Conservation (phyloP, 768 basidiomycete species). For the Calvatia gigantea region DNA sequence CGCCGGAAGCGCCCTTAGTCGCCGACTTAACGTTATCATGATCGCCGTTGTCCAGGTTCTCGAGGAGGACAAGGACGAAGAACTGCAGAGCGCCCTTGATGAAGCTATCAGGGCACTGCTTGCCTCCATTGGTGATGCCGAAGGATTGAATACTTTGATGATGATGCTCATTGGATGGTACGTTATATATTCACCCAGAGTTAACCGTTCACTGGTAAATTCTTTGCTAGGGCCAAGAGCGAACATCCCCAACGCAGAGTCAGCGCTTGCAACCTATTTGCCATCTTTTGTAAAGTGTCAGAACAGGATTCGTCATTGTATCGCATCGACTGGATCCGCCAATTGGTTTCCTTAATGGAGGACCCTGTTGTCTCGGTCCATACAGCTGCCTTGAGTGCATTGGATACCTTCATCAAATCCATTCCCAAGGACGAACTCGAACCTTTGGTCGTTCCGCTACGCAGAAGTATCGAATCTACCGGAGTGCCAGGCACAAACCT, state of each 20-base stretch:
- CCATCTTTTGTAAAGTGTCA: conserved; percentile 79
- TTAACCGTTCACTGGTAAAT: conserved; percentile 1
- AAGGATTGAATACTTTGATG: conserved; percentile 90
- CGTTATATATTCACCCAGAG: conserved; percentile 21
- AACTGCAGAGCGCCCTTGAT: conserved; percentile 64
- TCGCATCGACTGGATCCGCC: conserved; percentile 92
- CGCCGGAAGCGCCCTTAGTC: conserved; percentile 87
- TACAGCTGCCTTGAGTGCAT: conserved; percentile 75
- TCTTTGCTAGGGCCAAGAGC: conserved; percentile 66
- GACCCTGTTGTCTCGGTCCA: conserved; percentile 75
- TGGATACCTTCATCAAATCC: conserved; percentile 87
- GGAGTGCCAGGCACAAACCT: conserved; percentile 75
- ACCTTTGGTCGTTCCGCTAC: conserved; percentile 83
- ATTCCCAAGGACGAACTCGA: conserved; percentile 93
- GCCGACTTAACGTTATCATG: conserved; percentile 75
- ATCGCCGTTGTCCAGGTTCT: conserved; percentile 73
- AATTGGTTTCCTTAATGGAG: conserved; percentile 79
- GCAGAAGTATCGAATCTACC: conserved; percentile 82
- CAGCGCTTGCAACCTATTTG: conserved; percentile 76
- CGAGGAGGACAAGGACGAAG: conserved; percentile 69
- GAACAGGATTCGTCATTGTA: conserved; percentile 82
- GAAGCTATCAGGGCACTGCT: conserved; percentile 76
- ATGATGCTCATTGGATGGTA: conserved; percentile 86
- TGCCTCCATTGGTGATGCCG: conserved; percentile 75
- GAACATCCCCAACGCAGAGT: conserved; percentile 68